These are phyloP conservation scores for Volvariella volvacea DNA, from an alignment of 1,284 basidiomycete genomes.

Conservation along the genomic window DNA sequence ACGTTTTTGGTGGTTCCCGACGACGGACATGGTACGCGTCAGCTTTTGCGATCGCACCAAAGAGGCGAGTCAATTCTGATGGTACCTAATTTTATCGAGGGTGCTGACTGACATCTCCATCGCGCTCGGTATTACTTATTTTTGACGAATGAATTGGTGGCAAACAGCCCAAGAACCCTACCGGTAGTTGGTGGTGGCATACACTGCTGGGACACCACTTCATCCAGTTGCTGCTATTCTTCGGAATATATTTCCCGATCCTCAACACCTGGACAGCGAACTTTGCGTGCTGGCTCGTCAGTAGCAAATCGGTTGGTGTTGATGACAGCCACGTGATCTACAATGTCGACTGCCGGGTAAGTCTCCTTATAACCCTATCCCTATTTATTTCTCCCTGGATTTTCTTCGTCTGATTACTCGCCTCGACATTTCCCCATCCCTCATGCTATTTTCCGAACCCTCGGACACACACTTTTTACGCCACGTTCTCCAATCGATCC, in stretches of 20 bases:
- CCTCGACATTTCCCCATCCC: conserved; percentile 1
- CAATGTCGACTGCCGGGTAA: conserved; percentile 77
- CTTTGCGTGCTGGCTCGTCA: conserved; percentile 58
- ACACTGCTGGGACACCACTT: conserved; percentile 68
- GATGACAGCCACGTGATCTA: conserved; percentile 78
- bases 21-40: conserved; percentile 68
- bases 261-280: conserved; percentile 51
- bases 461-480: too few relatives aligned
- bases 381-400: conserved; percentile 13
- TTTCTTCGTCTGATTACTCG: conserved; percentile 10
- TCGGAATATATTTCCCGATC: conserved; percentile 50
- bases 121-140: conserved; percentile 5
- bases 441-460: too few relatives aligned
- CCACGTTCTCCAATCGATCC: too few relatives aligned
- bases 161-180: conserved; percentile 33
- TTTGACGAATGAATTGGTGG: not conserved
- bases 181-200: conserved; percentile 63
- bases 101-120: conserved; percentile 8
- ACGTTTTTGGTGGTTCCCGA: conserved; percentile 94
- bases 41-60: conserved; percentile 71
- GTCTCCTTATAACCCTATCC: conserved; percentile 16
- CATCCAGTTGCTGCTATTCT: conserved; percentile 74
- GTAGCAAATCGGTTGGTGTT: conserved; percentile 41
- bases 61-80: conserved; percentile 47
- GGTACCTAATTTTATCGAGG: conserved; percentile 1